Evolutionary conservation across 169 alveolate species (phyloP), one percentile per base, ranked within the genome.

Genomic region (Eimeria maxima): DNA sequence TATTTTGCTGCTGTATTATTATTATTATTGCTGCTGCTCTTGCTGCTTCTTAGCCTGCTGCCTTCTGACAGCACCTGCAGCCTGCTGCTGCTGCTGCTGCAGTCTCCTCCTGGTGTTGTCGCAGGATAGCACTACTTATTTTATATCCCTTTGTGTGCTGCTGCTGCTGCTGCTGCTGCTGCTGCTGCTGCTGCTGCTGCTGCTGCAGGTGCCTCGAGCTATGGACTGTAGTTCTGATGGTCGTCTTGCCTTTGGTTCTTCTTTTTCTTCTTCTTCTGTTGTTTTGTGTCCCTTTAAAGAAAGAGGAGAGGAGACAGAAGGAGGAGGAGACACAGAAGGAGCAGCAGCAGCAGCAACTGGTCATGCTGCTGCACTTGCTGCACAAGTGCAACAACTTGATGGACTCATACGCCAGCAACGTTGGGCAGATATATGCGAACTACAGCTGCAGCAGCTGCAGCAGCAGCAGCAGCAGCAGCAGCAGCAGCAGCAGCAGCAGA

Each of bases 121-220:
- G 67, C 67, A 13, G 86, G 57, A 74, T 7, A 50, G 57, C 57
- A n/a, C n/a, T n/a, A 13, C 45, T 27, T 14, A 27, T 6, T 65
- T 3, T 65, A 18, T 20, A 24, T 74, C 55, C 27, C 63, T 27
- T 6, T 78, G n/a, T 24, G n/a, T 27, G 20, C 55, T 29, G 60
- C 55, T 44, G 60, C 88, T 78, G 55, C 88, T 78, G 88, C 14
- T 10, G 18, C n/a, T 42, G 88, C 27, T 22, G 47, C 38, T 78
- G 88, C 90, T 81, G 90, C 7, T 81, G 90, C 90, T 81, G 29
- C 90, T 45, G 71, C 90, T 81, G 90, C 71, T 50, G 90, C 90
- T 81, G 67, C 67, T 81, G 90, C 90, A 81, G 90, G 22, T 18
- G 90, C 90, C 90, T 4, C 69, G 90, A 0, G 67, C 73, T 14